Conservation (phyloP, 306 rosid species). For the Arachis hypogaea region DNA sequence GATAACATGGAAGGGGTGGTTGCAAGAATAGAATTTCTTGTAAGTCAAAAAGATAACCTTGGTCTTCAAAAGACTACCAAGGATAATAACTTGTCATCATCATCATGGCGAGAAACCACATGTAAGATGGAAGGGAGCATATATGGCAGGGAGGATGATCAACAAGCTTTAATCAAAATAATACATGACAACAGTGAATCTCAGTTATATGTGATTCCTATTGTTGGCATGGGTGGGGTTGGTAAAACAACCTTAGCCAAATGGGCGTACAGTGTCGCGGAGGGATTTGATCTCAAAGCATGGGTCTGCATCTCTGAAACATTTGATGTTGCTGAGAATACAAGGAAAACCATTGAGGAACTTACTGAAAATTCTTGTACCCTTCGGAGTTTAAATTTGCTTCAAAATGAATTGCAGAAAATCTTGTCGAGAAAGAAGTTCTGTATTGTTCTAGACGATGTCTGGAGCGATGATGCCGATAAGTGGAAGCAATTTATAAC, state of each 20-base stretch:
- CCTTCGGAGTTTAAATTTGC: background rate
- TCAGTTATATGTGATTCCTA: background rate
- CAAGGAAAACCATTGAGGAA: background rate
- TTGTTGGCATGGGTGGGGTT: conserved; percentile 22
- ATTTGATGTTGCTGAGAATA: background rate
- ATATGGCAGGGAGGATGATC: conserved; percentile 18
- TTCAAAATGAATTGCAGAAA: conserved; percentile 1
- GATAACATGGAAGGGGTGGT: too few species aligned
- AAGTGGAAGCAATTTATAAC: background rate
- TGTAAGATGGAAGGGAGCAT: background rate
- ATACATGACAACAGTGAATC: background rate
- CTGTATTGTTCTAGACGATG: conserved; percentile 19
- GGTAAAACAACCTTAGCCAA: conserved; percentile 20
- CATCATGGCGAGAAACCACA: background rate
- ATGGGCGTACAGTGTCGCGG: background rate
- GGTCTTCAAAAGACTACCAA: background rate
- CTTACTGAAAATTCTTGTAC: background rate
- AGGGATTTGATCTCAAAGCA: background rate
- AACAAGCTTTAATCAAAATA: background rate
- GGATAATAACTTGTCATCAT: background rate
- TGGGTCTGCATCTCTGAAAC: background rate
- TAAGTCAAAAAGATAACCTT: background rate
- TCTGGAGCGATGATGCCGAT: background rate
- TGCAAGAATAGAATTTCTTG: background rate
- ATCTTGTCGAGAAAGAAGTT: background rate